Percentiles rank a stretch among this genome's conserved stretches.
phyloP scores from a whole-genome alignment of 306 rosid species.

The Abrus pulchellus region DNA sequence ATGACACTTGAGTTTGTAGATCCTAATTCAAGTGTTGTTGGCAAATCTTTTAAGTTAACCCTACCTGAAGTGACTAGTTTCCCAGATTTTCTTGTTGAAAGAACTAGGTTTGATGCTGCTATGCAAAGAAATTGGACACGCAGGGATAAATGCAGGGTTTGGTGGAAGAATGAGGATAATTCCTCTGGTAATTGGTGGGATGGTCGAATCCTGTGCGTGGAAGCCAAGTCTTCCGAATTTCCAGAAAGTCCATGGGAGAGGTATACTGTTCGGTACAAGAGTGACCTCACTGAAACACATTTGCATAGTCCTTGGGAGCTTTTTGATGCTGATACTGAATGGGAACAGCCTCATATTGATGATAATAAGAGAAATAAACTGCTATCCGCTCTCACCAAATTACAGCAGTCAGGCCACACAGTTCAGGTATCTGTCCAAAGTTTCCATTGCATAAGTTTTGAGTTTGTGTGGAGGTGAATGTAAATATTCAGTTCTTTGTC shows the following conservation, averaged over 20 bases:
- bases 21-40: constrained; percentile 67
- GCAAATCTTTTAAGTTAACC: constrained; percentile 78
- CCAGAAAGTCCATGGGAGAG: constrained; percentile 98
- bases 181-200: constrained; percentile 96
- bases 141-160: constrained; percentile 96
- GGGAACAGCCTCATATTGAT: constrained; percentile 84
- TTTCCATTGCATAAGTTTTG: background rate
- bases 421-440: constrained; percentile 68
- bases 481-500: constrained; percentile 43
- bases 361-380: constrained; percentile 65
- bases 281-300: constrained; percentile 72
- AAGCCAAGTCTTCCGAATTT: constrained; percentile 78
- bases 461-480: constrained; percentile 25
- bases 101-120: constrained; percentile 80
- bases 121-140: constrained; percentile 86
- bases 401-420: constrained; percentile 63
- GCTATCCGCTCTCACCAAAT: constrained; percentile 62
- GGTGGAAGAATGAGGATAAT: constrained; percentile 94
- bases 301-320: constrained; percentile 99
- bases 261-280: constrained; percentile 76
- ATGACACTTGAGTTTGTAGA: constrained; percentile 83
- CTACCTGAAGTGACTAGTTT: constrained; percentile 89
- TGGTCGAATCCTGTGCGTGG: constrained; percentile 71
- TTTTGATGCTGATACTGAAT: constrained; percentile 69
- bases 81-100: constrained; percentile 97